Evolutionary conservation across 495 filamentous ascomycete genomes (phyloP).

Genomic region (Cudoniella acicularis): DNA sequence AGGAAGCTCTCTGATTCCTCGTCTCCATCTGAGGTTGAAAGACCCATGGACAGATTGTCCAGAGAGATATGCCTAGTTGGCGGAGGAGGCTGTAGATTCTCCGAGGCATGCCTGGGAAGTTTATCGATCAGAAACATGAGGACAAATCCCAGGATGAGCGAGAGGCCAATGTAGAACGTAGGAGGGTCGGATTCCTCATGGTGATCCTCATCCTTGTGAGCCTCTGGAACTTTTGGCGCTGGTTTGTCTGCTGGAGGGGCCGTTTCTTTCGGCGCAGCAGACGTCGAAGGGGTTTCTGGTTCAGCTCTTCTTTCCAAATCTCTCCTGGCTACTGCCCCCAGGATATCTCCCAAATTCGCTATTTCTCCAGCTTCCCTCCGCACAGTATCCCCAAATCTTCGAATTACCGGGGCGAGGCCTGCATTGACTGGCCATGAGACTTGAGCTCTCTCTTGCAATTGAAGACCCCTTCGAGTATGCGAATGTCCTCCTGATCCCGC

Average conservation of each 20-base stretch:
- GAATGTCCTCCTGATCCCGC: constrained; percentile 14
- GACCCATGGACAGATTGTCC: constrained; percentile 62
- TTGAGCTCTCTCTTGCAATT: background rate
- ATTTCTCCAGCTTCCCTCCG: background rate
- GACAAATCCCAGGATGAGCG: constrained; percentile 84
- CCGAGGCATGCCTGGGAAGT: constrained; percentile 66
- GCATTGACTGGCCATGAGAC: background rate
- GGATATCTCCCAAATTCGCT: background rate
- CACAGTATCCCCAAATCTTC: background rate
- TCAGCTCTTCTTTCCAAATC: background rate
- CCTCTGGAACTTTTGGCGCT: constrained; percentile 13
- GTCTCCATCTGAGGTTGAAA: constrained; percentile 31
- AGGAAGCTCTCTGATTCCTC: constrained; percentile 52
- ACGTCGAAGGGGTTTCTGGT: constrained; percentile 8
- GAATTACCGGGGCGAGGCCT: background rate
- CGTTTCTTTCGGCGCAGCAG: constrained; percentile 15
- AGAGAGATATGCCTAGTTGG: constrained; percentile 70
- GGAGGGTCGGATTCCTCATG: constrained; percentile 39
- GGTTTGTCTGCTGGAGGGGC: constrained; percentile 22
- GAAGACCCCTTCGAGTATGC: constrained; percentile 12
- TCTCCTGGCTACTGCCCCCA: background rate
- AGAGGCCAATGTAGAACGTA: constrained; percentile 70
- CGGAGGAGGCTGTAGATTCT: constrained; percentile 48
- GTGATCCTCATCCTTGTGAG: constrained; percentile 17
- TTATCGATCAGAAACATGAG: constrained; percentile 97